Evolutionary conservation across 139 green algal genomes (phyloP).

Genomic region (Monoraphidium neglectum): DNA sequence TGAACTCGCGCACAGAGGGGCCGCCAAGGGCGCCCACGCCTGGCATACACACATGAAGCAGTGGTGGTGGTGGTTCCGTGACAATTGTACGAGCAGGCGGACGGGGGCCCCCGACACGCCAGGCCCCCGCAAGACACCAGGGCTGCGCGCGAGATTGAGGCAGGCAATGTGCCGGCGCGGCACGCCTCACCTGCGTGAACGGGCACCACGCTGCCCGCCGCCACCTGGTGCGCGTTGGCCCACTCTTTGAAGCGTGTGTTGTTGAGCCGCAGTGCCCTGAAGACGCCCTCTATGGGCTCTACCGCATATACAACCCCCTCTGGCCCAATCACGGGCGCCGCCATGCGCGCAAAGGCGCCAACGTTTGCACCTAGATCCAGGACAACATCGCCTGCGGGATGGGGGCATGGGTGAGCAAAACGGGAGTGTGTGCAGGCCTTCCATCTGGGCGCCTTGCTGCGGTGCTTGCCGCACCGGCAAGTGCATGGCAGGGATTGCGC

Average conservation of each 20-base stretch:
- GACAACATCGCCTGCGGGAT: constrained; percentile 21
- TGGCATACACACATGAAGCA: not conserved
- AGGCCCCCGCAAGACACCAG: no score
- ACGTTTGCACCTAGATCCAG: constrained; percentile 33
- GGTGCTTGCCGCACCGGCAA: no score
- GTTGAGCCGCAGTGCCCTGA: constrained; percentile 19
- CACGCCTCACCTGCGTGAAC: constrained; percentile 15
- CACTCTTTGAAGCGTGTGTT: constrained; percentile 16
- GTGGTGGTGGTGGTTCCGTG: no score
- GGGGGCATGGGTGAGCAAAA: no score
- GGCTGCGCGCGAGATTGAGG: no score
- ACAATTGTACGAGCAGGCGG: no score
- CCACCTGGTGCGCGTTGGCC: constrained; percentile 4
- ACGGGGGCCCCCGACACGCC: no score
- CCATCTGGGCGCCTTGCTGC: no score
- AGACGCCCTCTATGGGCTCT: constrained; percentile 23
- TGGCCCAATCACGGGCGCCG: constrained; percentile 13
- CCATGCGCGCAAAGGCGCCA: constrained; percentile 30
- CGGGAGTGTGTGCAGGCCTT: no score
- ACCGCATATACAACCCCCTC: constrained; percentile 7
- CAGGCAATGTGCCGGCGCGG: no score
- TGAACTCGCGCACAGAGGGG: constrained; percentile 17
- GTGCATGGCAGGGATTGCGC: no score
- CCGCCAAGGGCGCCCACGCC: constrained; percentile 11
- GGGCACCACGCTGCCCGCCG: constrained; percentile 8